phyloP scores from a whole-genome alignment of 1,139 yeast species.

The Torulaspora globosa region DNA sequence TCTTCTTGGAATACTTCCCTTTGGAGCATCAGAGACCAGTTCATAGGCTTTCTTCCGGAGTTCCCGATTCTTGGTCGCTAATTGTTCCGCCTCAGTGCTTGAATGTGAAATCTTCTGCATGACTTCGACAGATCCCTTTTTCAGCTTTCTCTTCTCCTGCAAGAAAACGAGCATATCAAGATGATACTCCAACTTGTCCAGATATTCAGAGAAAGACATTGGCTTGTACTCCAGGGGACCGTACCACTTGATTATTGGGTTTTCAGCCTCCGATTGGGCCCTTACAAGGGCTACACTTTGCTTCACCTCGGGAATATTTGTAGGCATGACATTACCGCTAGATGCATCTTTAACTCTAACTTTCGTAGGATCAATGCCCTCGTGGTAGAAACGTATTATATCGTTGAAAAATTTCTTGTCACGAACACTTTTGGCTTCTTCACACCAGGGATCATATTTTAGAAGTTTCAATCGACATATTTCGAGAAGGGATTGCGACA shows the following conservation, averaged over 20 bases:
- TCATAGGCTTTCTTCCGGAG: slow-evolving; percentile 17
- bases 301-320: slow-evolving; percentile 35
- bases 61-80: slow-evolving; percentile 17
- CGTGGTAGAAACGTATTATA: slow-evolving; percentile 34
- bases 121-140: slow-evolving; percentile 11
- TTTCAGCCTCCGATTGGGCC: slow-evolving; percentile 44
- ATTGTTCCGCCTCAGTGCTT: slow-evolving; percentile 14
- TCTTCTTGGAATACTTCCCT: slow-evolving; percentile 16
- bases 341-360: slow-evolving; percentile 34
- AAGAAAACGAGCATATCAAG: slow-evolving; percentile 31
- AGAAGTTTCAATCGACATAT: slow-evolving; percentile 45
- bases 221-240: slow-evolving; percentile 56
- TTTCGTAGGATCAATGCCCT: slow-evolving; percentile 36
- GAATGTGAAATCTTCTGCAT: slow-evolving; percentile 16
- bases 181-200: slow-evolving; percentile 40
- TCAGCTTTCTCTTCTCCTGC: slow-evolving; percentile 21
- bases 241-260: slow-evolving; percentile 46
- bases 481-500: slow-evolving; percentile 42
- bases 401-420: slow-evolving; percentile 38
- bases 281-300: slow-evolving; percentile 43
- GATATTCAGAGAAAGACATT: slow-evolving; percentile 49
- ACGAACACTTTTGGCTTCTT: slow-evolving; percentile 47
- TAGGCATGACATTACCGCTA: slow-evolving; percentile 31
- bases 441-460: slow-evolving; percentile 62
- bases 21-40: slow-evolving; percentile 17